These are phyloP conservation scores for Diaporthe helianthi DNA, from an alignment of 2,329 filamentous ascomycete species.

Conservation along the genomic window DNA sequence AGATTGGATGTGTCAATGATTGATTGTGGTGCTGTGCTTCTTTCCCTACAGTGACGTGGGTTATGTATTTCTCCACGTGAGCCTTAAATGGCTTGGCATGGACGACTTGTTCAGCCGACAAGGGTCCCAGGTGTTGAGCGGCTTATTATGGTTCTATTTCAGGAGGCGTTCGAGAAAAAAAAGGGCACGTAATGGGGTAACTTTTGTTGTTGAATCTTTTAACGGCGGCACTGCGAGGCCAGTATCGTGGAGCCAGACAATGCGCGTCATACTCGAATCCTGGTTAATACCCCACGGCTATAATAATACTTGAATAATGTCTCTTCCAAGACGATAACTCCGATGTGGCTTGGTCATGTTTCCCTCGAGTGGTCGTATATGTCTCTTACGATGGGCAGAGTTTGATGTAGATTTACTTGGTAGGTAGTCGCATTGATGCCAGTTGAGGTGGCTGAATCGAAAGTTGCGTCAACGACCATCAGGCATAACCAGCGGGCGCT, in stretches of 20 bases:
- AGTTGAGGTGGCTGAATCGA: no score
- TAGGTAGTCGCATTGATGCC: no score
- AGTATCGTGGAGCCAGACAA: not conserved
- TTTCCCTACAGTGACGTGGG: not conserved
- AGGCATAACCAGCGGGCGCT: no score
- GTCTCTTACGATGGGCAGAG: no score
- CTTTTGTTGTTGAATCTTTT: not conserved
- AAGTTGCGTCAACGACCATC: no score
- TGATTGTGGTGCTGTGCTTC: not conserved
- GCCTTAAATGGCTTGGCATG: not conserved
- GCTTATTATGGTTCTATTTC: not conserved
- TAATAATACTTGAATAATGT: not conserved
- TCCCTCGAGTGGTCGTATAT: no score
- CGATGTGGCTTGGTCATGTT: no score
- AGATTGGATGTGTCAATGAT: slow-evolving; percentile 62
- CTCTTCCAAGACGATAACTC: not conserved
- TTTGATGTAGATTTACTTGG: no score
- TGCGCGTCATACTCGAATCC: not conserved
- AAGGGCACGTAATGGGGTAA: not conserved
- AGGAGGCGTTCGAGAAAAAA: not conserved
- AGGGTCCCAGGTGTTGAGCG: not conserved
- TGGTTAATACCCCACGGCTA: slow-evolving; percentile 8
- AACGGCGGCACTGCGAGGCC: not conserved
- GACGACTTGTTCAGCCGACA: not conserved
- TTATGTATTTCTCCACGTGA: not conserved